phyloP scores from a whole-genome alignment of 257 asterid species.

The Nicotiana otophora region DNA sequence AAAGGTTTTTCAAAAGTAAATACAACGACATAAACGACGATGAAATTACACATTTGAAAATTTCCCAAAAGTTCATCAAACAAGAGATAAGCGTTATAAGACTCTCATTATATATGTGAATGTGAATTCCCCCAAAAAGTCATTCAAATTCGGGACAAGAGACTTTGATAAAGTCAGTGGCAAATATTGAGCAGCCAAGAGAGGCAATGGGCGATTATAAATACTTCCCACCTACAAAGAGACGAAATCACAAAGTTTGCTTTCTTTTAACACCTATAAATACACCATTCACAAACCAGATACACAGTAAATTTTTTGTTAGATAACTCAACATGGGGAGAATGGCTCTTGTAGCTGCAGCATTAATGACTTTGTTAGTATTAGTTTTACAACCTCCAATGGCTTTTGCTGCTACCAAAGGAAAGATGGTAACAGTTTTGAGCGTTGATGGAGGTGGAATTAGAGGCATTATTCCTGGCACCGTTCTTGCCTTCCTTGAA shows the following conservation, averaged over 20 bases:
- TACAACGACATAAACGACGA: background rate
- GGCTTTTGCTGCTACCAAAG: constrained; percentile 31
- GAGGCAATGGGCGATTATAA: background rate
- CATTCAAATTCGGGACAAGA: background rate
- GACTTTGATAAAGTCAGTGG: background rate
- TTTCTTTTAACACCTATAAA: background rate
- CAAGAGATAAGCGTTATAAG: background rate
- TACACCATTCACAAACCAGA: background rate
- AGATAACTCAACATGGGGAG: constrained; percentile 24
- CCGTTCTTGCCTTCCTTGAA: constrained; percentile 41
- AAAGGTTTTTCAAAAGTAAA: background rate
- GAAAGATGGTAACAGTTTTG: constrained; percentile 36
- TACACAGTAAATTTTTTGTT: background rate
- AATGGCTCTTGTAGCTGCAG: constrained; percentile 20
- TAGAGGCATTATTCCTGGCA: constrained; percentile 54
- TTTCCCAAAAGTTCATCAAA: background rate
- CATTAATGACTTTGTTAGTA: constrained; percentile 14
- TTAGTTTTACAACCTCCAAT: constrained; percentile 13
- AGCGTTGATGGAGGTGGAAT: constrained; percentile 70
- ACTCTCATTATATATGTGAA: background rate
- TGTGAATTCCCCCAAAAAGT: background rate
- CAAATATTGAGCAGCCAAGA: background rate
- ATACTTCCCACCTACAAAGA: background rate
- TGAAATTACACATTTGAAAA: background rate
- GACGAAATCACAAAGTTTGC: background rate